Base-by-base conservation (phyloP, 2,329 filamentous ascomycete genomes). In the Exophiala calicioides region DNA sequence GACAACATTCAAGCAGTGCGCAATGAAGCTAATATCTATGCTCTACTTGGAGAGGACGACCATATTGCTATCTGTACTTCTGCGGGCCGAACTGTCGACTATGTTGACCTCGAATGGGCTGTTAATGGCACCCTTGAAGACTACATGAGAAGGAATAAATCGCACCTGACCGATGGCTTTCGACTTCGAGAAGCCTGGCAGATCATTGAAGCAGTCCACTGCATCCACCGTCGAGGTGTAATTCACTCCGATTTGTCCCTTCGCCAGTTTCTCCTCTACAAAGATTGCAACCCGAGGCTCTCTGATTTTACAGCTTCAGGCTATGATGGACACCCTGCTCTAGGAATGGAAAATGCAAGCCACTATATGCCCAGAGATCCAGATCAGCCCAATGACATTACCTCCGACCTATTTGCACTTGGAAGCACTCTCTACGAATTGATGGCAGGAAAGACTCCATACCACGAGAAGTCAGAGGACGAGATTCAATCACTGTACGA, bases 211-310 rank as follows among this genome's bases (percentile, higher is more conserved):
- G 56, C 50, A 2, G 29, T 57, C 20, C 39, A 23, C 16, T 13
- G 53, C 18, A 57, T 59, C 15, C 53, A 61, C 34, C 15, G 9
- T 10, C 27, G 44, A 44, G 52, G 39, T 15, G 40, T 60, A 4
- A 42, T 67, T 19, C 56, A 58, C 15, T 63, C 61, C 29, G 63
- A 62, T 35, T 56, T 71, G 9, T 62, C 65, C 47, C 61, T 67
- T 20, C 60, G 58, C 12, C 60, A 66, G 48, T 57, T 60, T 9
- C 47, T 67, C 3, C 52, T 67, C n/a, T 60, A 65, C 47, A 64
- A 64, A 7, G 65, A 67, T 43, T 47, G 57, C 12, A 35, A 60
- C 50, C 21, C 58, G n/a, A 55, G 45, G 9, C 47, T 60, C 5
- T 50, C 55, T 21, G 57, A 60, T 30, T 58, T 59, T 37, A 55